Base-by-base conservation (phyloP, 306 rosid species). In the Oxytropis ochrocephala region DNA sequence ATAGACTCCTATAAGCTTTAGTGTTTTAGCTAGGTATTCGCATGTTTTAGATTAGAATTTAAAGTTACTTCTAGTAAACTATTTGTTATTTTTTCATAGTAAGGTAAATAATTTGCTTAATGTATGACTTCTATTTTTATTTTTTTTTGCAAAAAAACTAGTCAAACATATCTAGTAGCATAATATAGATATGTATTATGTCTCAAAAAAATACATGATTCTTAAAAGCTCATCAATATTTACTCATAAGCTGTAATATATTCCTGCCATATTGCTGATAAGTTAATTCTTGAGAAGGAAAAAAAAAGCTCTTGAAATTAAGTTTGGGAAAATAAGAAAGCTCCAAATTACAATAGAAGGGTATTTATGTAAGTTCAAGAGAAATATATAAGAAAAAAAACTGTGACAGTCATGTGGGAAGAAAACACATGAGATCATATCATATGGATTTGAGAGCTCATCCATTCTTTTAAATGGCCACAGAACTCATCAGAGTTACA, bases 391-490 rank as follows among this genome's bases (percentile, higher is more conserved):
- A 57, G 39, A 78, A 84, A 78, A 67, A 76, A 77, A 73, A 80
- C 58, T 77, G 83, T 77, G 75, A 78, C 77, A 70, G 88, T 75
- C 89, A 87, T 81, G 90, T 82, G 88, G 82, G 85, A 78, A 82
- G 82, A 77, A 80, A 86, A 76, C 64, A 81, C 88, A 83, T 85
- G 83, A 73, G 89, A 88, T 87, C 84, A 69, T 83, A 88, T 87
- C 84, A 69, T 83, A 81, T 84, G 79, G 87, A 86, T 66, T 82
- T 79, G 86, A 88, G 92, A 82, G 86, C 78, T 86, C 91, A 64
- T 73, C 77, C 63, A 77, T 79, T 65, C 82, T 80, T 80, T 86
- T 80, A 88, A 84, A 84, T 72, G 78, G 71, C 76, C 80, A 58
- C 73, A 69, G 51, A 84, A 77, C 60, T 72, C 77, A 36, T 70